phyloP scores from a whole-genome alignment of 805 yeast species.

The Candida ortonii region DNA sequence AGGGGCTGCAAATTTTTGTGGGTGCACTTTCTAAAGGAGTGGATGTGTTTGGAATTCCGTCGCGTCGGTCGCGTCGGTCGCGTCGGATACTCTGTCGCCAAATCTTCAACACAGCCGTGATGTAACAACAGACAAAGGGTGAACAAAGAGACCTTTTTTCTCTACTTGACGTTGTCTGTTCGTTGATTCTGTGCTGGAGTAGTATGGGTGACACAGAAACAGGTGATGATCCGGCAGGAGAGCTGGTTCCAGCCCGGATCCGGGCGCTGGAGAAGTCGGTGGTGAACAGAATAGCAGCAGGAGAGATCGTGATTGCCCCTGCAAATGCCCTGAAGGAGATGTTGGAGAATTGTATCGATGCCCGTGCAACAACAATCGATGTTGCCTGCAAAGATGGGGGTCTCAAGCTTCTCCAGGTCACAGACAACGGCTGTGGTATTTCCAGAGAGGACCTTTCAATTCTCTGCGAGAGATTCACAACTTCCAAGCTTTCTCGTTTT shows the following conservation, averaged over 20 bases:
- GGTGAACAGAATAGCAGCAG: constrained; percentile 92
- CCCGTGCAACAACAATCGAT: constrained; percentile 70
- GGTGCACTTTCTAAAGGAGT: too few relatives aligned
- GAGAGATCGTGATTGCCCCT: constrained; percentile 92
- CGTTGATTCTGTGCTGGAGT: too few relatives aligned
- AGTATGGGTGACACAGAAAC: too few relatives aligned
- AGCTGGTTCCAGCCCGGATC: constrained; percentile 17
- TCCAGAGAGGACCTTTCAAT: constrained; percentile 66
- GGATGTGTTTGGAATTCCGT: too few relatives aligned
- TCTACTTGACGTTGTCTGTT: too few relatives aligned
- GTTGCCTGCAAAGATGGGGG: constrained; percentile 91
- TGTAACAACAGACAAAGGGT: too few relatives aligned
- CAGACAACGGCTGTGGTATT: constrained; percentile 89
- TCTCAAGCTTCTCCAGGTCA: constrained; percentile 74
- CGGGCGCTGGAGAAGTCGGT: constrained; percentile 59
- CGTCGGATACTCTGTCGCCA: too few relatives aligned
- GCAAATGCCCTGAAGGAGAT: constrained; percentile 92
- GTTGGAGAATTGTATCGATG: constrained; percentile 90
- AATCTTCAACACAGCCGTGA: too few relatives aligned
- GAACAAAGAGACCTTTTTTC: too few relatives aligned
- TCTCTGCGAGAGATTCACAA: constrained; percentile 89
- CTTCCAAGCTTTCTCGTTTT: constrained; percentile 73
- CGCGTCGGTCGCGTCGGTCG: too few relatives aligned
- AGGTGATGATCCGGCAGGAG: too few relatives aligned
- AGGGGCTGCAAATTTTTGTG: too few relatives aligned